Conservation (phyloP, 2,329 filamentous ascomycete species). For the Cytospora leucostoma region DNA sequence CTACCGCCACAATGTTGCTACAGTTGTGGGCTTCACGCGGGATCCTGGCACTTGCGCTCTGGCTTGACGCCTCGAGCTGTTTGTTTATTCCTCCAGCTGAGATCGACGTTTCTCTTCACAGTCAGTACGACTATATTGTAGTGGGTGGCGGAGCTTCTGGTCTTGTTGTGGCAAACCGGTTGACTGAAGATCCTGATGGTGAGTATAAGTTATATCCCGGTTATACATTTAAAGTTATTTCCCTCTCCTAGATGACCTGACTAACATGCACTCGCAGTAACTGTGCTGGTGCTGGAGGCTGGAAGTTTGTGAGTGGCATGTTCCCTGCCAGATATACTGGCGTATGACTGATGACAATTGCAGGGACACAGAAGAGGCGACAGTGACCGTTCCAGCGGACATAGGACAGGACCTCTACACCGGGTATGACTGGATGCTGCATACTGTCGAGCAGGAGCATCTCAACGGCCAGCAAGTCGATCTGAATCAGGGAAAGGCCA, state of each 20-base stretch:
- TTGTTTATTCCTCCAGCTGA: constrained; percentile 18
- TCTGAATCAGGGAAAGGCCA: constrained; percentile 41
- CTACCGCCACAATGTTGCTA: constrained; percentile 4
- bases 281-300: constrained; percentile 29
- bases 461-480: constrained; percentile 39
- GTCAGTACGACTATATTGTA: constrained; percentile 42
- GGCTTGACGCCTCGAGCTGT: constrained; percentile 5
- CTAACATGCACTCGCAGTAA: constrained; percentile 20
- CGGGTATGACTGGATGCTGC: constrained; percentile 36
- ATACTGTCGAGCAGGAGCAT: constrained; percentile 36
- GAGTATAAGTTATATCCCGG: too few species aligned
- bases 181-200: constrained; percentile 42
- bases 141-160: constrained; percentile 50
- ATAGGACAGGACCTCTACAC: constrained; percentile 27
- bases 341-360: not conserved
- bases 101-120: constrained; percentile 10
- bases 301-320: constrained; percentile 27
- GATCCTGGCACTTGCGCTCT: not conserved
- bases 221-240: too few species aligned
- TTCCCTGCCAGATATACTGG: too few species aligned
- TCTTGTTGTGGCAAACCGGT: constrained; percentile 45
- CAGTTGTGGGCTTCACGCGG: not conserved
- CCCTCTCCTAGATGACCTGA: not conserved
- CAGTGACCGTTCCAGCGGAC: constrained; percentile 28
- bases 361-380: constrained; percentile 26